phyloP scores from a whole-genome alignment of 106 monocot genomes.

The Iris macrosiphon region DNA sequence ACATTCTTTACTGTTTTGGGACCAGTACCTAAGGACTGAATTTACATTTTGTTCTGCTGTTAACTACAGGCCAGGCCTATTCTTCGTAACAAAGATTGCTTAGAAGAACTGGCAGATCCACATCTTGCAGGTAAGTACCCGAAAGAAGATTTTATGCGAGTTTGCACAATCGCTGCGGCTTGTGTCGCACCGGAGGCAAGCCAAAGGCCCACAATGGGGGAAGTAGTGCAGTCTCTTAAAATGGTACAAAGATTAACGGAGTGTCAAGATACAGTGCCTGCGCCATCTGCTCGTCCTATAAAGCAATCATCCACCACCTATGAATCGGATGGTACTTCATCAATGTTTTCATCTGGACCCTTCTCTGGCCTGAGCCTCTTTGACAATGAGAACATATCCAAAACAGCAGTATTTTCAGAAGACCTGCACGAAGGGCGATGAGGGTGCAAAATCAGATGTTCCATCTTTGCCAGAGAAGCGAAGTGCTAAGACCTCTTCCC shows the following conservation, averaged over 20 bases:
- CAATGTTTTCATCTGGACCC: slow-evolving; percentile 91
- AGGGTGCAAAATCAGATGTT: not conserved
- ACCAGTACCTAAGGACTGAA: no score
- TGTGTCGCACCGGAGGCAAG: slow-evolving; percentile 81
- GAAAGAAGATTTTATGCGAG: slow-evolving; percentile 61
- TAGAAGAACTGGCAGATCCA: slow-evolving; percentile 63
- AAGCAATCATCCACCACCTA: slow-evolving; percentile 64
- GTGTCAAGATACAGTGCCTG: slow-evolving; percentile 51
- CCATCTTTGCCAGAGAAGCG: no score
- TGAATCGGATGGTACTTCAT: slow-evolving; percentile 79
- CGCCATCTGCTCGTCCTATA: slow-evolving; percentile 29
- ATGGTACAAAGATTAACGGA: slow-evolving; percentile 80
- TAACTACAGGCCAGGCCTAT: slow-evolving; percentile 56
- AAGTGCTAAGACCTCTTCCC: no score
- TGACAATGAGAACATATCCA: slow-evolving; percentile 72
- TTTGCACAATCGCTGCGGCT: slow-evolving; percentile 81
- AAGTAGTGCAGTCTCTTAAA: slow-evolving; percentile 97
- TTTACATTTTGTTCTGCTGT: no score
- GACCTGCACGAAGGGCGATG: slow-evolving; percentile 94
- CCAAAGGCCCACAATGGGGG: slow-evolving; percentile 95
- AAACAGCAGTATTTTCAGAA: slow-evolving; percentile 77
- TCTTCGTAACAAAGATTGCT: slow-evolving; percentile 56
- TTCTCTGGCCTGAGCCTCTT: slow-evolving; percentile 75
- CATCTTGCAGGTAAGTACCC: slow-evolving; percentile 55
- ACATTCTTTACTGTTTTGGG: no score